Evolutionary conservation across 768 basidiomycete genomes (phyloP), one percentile per base, ranked within the genome.

Genomic region (Suillus weaverae): DNA sequence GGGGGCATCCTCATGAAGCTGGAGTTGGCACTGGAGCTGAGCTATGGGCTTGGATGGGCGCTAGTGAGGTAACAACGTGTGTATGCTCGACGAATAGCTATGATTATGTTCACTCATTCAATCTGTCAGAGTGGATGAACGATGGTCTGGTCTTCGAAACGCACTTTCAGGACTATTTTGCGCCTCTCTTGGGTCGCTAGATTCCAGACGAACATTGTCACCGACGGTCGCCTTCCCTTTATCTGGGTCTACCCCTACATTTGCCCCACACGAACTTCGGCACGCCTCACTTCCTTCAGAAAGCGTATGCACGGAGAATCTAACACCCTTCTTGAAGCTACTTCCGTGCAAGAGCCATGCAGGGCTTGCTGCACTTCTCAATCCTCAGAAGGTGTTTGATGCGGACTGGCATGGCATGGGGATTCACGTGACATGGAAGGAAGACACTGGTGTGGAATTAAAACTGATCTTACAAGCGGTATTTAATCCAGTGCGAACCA

Each of bases 241-340:
- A 68, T 90, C 89, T 35, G 77, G 79, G 13, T 75, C 89, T 3
- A 86, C 86, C 0, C 73, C 77, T 56, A 81, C 82, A 76, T 48
- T 79, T 35, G 67, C 74, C 11, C 77, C 80, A 16, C 84, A 91
- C 64, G 79, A 81, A 53, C 81, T 94, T 32, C 87, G 89, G 65
- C 89, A 95, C 69, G 92, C 91, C 2, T 85, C 86, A 9, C 83
- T 91, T 22, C 90, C 91, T 8, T 92, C 89, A 4, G 93, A 96
- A 72, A 82, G 89, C 69, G 91, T 98, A n/a, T 99, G 97, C 73
- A 99, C 97, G 5, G 97, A 99, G 73, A 98, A 98, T 71, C 80
- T 99, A 10, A 98, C 97, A 0, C 97, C 97, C 0, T 97, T 99
- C 78, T 83, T 98, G 64, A 95, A 97, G 73, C 86, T 98, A 11